Evolutionary conservation across 352 stramenopile species (phyloP).

Genomic region (Peronosclerospora sorghi): DNA sequence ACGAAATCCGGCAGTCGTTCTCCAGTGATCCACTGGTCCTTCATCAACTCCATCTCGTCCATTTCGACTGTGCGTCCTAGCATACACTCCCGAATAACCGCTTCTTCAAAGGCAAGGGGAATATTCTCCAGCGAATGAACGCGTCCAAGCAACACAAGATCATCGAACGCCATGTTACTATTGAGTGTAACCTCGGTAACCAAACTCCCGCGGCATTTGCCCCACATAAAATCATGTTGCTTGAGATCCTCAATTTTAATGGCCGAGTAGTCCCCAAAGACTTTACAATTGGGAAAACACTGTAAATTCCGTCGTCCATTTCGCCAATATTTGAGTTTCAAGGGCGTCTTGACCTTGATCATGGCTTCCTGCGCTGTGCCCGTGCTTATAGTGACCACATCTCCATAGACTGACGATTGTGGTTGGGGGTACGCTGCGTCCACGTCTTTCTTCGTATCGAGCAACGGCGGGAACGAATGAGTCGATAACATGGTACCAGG

Average conservation of each 20-base stretch:
- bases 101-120: slow-evolving; percentile 73
- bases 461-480: slow-evolving; percentile 49
- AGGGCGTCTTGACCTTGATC: slow-evolving; percentile 80
- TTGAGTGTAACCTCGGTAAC: slow-evolving; percentile 79
- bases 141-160: slow-evolving; percentile 66
- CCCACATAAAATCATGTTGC: slow-evolving; percentile 87
- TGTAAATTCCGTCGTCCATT: slow-evolving; percentile 86
- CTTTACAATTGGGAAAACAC: slow-evolving; percentile 83
- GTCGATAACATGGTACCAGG: slow-evolving; percentile 17
- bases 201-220: slow-evolving; percentile 77
- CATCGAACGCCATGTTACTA: slow-evolving; percentile 69
- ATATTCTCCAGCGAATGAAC: slow-evolving; percentile 82
- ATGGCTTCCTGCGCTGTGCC: slow-evolving; percentile 58
- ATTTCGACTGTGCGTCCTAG: slow-evolving; percentile 61
- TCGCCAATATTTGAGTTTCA: slow-evolving; percentile 85
- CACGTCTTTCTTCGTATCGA: slow-evolving; percentile 39
- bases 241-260: slow-evolving; percentile 85
- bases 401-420: slow-evolving; percentile 9
- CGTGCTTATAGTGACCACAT: slow-evolving; percentile 7
- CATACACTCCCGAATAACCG: slow-evolving; percentile 77
- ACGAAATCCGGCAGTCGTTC: slow-evolving; percentile 79
- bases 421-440: slow-evolving; percentile 16
- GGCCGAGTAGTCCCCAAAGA: slow-evolving; percentile 85
- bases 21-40: slow-evolving; percentile 78
- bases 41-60: slow-evolving; percentile 75